Percentiles rank a stretch among this genome's conserved stretches.
phyloP scores from a whole-genome alignment of 108 stramenopile species.

The Nannochloropsis oceanica region DNA sequence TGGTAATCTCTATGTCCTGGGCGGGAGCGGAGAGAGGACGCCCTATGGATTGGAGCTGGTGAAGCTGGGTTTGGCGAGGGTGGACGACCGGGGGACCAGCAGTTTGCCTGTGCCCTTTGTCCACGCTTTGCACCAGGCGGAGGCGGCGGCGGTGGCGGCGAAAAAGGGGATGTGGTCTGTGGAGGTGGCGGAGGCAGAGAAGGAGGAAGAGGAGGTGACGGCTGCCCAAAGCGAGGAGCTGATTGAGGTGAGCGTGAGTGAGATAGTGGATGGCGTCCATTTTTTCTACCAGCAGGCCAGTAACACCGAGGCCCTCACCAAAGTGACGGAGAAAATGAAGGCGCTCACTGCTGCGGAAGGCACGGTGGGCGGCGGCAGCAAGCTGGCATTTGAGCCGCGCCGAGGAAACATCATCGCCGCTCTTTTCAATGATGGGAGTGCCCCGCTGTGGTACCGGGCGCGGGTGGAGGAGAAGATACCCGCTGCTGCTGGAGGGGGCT shows the following conservation, averaged over 20 bases:
- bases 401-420: constrained; percentile 69
- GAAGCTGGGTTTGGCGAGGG: constrained; percentile 19
- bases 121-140: constrained; percentile 11
- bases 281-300: constrained; percentile 68
- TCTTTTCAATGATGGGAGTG: constrained; percentile 82
- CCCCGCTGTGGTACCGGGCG: constrained; percentile 89
- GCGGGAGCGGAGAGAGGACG: constrained; percentile 1
- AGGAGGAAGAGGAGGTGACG: constrained; percentile 5
- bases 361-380: not conserved
- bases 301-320: constrained; percentile 57
- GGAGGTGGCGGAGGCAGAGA: constrained; percentile 20
- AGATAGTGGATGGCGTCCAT: constrained; percentile 71
- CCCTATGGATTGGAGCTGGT: constrained; percentile 25
- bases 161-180: constrained; percentile 31
- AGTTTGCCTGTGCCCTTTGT: not conserved
- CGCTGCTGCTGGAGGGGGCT: not conserved
- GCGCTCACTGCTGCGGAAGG: constrained; percentile 3
- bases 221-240: constrained; percentile 31
- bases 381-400: constrained; percentile 21
- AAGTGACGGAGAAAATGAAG: constrained; percentile 39
- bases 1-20: constrained; percentile 8
- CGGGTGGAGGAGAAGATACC: constrained; percentile 47
- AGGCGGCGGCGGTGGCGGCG: constrained; percentile 20
- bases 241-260: constrained; percentile 55
- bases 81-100: constrained; percentile 8